A percentile compares a stretch with the other conserved stretches of the same genome.
These are phyloP conservation scores for Penicillium arizonense DNA, from an alignment of 495 filamentous ascomycete genomes.

Conservation along the genomic window DNA sequence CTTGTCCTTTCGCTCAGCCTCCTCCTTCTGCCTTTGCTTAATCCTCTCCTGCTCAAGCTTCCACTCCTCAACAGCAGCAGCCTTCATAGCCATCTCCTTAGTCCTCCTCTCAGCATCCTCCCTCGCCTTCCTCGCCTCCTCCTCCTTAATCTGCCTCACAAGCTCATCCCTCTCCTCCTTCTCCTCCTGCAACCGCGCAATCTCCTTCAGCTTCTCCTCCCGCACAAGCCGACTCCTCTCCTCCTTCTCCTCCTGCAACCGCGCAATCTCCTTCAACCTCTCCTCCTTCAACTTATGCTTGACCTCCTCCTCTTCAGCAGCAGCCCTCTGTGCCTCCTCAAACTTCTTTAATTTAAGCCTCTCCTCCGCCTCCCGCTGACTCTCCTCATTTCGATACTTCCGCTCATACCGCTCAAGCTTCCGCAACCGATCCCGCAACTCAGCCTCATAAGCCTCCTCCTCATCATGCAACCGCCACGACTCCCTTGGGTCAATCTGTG, in stretches of 20 bases:
- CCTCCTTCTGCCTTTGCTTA: slow-evolving; percentile 24
- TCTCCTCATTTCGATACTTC: slow-evolving; percentile 31
- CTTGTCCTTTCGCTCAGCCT: slow-evolving; percentile 43
- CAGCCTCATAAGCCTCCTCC: slow-evolving; percentile 37
- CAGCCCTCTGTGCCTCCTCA: slow-evolving; percentile 30
- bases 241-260: background rate
- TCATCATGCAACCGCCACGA: slow-evolving; percentile 29
- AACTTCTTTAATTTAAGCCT: slow-evolving; percentile 28
- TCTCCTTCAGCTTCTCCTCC: slow-evolving; percentile 21
- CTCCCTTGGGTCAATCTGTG: slow-evolving; percentile 16
- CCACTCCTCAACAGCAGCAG: slow-evolving; percentile 32
- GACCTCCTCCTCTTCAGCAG: slow-evolving; percentile 28
- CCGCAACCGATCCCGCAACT: slow-evolving; percentile 33
- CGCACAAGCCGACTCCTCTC: slow-evolving; percentile 15
- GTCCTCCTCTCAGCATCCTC: slow-evolving; percentile 22
- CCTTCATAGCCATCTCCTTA: slow-evolving; percentile 34
- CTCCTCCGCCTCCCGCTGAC: slow-evolving; percentile 29
- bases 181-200: slow-evolving; percentile 16
- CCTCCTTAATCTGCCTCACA: slow-evolving; percentile 25
- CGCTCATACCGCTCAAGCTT: slow-evolving; percentile 34
- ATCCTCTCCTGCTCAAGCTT: slow-evolving; percentile 50
- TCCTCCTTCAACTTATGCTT: slow-evolving; percentile 14
- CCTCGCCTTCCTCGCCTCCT: slow-evolving; percentile 28
- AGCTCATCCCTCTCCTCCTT: slow-evolving; percentile 11
- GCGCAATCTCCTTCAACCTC: slow-evolving; percentile 15